These are phyloP conservation scores for Aspergillus alliaceus DNA, from an alignment of 2,329 filamentous ascomycete species.

Conservation along the genomic window DNA sequence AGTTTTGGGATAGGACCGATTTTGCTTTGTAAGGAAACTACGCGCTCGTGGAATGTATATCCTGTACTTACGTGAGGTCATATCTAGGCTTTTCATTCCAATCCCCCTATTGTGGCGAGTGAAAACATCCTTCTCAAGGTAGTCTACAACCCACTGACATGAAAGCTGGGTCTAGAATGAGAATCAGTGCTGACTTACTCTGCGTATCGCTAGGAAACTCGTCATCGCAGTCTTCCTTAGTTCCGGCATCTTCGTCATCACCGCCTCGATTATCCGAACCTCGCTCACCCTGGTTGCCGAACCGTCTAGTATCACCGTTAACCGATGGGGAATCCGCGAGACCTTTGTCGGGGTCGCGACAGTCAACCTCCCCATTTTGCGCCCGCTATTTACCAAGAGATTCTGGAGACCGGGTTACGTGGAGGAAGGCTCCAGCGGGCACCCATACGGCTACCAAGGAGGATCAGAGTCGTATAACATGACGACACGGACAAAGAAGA, in stretches of 20 bases:
- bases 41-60: too few relatives aligned
- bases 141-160: too few relatives aligned
- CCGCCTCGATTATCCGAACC: slow-evolving; percentile 3
- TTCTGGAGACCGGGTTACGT: not conserved
- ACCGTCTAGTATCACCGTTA: slow-evolving; percentile 2
- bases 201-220: not conserved
- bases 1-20: not conserved
- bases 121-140: not conserved
- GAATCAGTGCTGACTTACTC: too few relatives aligned
- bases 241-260: slow-evolving; percentile 5
- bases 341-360: slow-evolving; percentile 3
- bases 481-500: not conserved
- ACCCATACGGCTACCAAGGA: not conserved
- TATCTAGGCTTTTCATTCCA: not conserved
- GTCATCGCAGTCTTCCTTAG: slow-evolving; percentile 3
- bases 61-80: not conserved
- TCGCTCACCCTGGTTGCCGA: not conserved
- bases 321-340: slow-evolving; percentile 5
- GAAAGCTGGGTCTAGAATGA: too few relatives aligned
- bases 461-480: not conserved
- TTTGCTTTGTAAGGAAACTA: not conserved
- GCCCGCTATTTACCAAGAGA: not conserved
- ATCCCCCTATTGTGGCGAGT: slow-evolving; percentile 1
- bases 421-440: not conserved
- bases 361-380: slow-evolving; percentile 3